Conservation (phyloP, 208 protist genomes). For the Lotmaria passim region DNA sequence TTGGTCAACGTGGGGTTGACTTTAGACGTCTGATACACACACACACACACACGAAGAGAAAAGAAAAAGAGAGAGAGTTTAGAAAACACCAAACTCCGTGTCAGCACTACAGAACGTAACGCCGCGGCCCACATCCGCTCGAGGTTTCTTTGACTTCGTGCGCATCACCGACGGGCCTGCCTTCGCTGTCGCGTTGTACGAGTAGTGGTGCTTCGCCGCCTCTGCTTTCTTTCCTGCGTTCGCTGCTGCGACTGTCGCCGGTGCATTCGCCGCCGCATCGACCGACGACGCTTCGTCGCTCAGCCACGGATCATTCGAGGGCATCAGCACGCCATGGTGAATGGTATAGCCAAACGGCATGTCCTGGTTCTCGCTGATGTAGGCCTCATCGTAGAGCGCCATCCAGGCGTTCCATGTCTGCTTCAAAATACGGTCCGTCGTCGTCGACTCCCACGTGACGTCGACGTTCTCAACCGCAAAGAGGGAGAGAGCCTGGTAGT, state of each 20-base stretch:
- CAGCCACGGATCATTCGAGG: constrained; percentile 1
- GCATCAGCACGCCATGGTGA: constrained; percentile 27
- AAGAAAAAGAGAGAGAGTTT: constrained; percentile 16
- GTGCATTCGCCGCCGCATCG: neutral
- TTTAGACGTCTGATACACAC: no score
- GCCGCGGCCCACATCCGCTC: constrained; percentile 8
- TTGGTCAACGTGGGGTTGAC: no score
- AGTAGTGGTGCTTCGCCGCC: constrained; percentile 9
- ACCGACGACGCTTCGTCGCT: neutral
- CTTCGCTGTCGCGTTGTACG: constrained; percentile 11
- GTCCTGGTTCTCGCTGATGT: constrained; percentile 45
- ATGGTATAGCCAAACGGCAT: constrained; percentile 29
- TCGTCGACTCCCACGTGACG: constrained; percentile 50
- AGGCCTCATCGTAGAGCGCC: constrained; percentile 74
- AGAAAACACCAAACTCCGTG: constrained; percentile 65
- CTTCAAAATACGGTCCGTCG: constrained; percentile 35
- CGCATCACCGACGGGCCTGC: constrained; percentile 15
- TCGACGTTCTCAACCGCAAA: constrained; percentile 82
- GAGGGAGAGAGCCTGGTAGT: constrained; percentile 73
- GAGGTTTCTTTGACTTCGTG: neutral
- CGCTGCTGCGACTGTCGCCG: neutral
- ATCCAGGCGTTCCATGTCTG: constrained; percentile 68
- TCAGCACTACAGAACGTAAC: constrained; percentile 58
- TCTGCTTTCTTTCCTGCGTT: neutral
- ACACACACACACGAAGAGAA: no score